Percentiles rank a stretch among this genome's conserved stretches.
Conservation (phyloP, 2,329 filamentous ascomycete species). For the Diplodia scrobiculata region DNA sequence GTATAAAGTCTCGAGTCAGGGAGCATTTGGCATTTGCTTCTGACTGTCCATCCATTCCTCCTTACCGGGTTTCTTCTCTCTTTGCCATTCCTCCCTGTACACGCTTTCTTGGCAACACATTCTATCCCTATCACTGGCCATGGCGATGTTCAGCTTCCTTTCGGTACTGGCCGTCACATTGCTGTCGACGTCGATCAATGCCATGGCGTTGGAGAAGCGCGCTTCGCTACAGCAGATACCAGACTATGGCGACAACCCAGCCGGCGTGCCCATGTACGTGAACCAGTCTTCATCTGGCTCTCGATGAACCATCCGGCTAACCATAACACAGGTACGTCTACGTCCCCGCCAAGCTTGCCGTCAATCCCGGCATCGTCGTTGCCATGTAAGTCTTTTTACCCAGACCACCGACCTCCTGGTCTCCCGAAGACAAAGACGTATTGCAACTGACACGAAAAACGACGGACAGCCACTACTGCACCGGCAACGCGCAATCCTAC, state of each 20-base stretch:
- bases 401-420: not conserved
- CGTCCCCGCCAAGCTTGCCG: slow-evolving; percentile 49
- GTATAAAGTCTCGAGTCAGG: slow-evolving; percentile 2
- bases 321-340: slow-evolving; percentile 45
- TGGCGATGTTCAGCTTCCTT: slow-evolving; percentile 12
- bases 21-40: not conserved
- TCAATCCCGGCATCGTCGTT: slow-evolving; percentile 56
- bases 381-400: slow-evolving; percentile 39
- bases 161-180: slow-evolving; percentile 4
- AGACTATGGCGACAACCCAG: slow-evolving; percentile 52
- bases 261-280: slow-evolving; percentile 54
- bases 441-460: not conserved
- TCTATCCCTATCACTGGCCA: not conserved
- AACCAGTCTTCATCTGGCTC: not conserved
- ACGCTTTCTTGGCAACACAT: not conserved
- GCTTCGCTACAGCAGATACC: slow-evolving; percentile 44
- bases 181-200: not conserved
- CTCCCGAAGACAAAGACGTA: no score
- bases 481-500: slow-evolving; percentile 55
- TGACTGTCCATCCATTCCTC: not conserved
- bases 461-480: slow-evolving; percentile 56
- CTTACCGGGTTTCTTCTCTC: not conserved
- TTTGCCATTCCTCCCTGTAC: not conserved
- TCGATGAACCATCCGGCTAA: not conserved
- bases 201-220: slow-evolving; percentile 8